Evolutionary conservation across 352 stramenopile genomes (phyloP), one percentile per base, ranked within the genome.

Genomic region (Pythium folliculosum): DNA sequence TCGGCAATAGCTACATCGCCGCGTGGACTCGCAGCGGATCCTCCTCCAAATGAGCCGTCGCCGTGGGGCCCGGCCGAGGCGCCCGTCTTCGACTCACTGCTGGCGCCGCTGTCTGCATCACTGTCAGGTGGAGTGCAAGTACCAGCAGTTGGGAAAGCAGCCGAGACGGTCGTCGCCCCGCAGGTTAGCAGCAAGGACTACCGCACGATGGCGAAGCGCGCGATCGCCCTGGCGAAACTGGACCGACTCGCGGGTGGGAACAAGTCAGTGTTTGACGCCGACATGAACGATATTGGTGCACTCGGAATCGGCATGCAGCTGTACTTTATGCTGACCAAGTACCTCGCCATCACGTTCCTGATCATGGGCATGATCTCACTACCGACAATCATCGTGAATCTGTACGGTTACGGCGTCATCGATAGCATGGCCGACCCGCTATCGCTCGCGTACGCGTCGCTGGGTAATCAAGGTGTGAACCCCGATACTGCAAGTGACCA

Each of bases 261-360:
- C 60, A 92, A 91, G 54, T 82, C 80, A 16, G 75, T 83, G 1
- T 80, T 89, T 21, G 71, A 89, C 35, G 80, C 77, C 43, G 68
- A 78, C 2, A 89, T 93, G 80, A 69, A 59, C 48, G 82, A 90
- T 67, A 93, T 95, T 47, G 84, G 80, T 22, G 78, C 77, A n/a
- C 65, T 95, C 30, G 86, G 86, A n/a, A 92, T 95, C 49, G 87
- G 84, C 14, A 77, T 95, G 71, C 77, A 90, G 72, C 75, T 95
- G 7, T 95, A 93, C 54, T 95, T 95, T 40, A 82, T 93, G 71
- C 64, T 95, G 25, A 88, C 82, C 55, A 90, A 92, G 76, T 89
- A 91, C 60, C 52, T 90, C 52, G 70, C 68, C 38, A 69, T 85
- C 21, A 69, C 72, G 4, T 91, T 95, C 55, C 38, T 90, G 14